phyloP scores from a whole-genome alignment of 2,329 filamentous ascomycete genomes.

The Didymella arachidicola region DNA sequence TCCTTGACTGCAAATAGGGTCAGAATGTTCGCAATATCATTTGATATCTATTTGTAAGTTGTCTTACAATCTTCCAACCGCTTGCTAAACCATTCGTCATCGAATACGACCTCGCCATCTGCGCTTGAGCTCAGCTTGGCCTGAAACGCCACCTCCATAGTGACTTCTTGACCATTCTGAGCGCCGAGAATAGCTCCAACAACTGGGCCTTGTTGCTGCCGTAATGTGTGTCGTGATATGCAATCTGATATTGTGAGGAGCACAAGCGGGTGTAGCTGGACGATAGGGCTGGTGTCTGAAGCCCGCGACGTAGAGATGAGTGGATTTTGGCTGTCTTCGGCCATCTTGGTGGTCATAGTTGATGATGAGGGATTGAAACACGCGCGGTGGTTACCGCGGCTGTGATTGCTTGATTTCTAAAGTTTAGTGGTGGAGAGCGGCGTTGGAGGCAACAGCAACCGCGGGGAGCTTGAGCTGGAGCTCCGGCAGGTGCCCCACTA shows the following conservation, averaged over 20 bases:
- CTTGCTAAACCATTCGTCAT: slow-evolving; percentile 75
- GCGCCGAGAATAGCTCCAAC: slow-evolving; percentile 89
- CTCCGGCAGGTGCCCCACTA: slow-evolving; percentile 1
- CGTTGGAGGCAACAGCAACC: slow-evolving; percentile 10
- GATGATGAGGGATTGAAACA: background rate
- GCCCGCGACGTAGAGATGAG: slow-evolving; percentile 54
- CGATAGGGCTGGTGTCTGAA: slow-evolving; percentile 77
- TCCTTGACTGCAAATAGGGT: slow-evolving; percentile 70
- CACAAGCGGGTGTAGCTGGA: slow-evolving; percentile 89
- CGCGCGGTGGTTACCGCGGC: background rate
- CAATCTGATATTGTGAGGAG: slow-evolving; percentile 97
- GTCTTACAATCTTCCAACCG: slow-evolving; percentile 84
- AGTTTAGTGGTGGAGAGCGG: slow-evolving; percentile 2
- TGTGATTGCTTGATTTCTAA: slow-evolving; percentile 10
- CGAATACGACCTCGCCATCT: slow-evolving; percentile 68
- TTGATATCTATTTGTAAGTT: background rate
- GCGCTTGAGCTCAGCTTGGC: slow-evolving; percentile 62
- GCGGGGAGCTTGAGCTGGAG: slow-evolving; percentile 19
- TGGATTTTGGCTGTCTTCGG: slow-evolving; percentile 48
- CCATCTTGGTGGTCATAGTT: slow-evolving; percentile 41
- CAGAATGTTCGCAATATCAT: background rate
- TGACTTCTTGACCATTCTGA: slow-evolving; percentile 88
- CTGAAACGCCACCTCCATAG: slow-evolving; percentile 92
- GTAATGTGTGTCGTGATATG: slow-evolving; percentile 86
- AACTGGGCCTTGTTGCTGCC: slow-evolving; percentile 76